Base-by-base conservation (phyloP, 768 basidiomycete species). In the Lyophyllum shimeji region DNA sequence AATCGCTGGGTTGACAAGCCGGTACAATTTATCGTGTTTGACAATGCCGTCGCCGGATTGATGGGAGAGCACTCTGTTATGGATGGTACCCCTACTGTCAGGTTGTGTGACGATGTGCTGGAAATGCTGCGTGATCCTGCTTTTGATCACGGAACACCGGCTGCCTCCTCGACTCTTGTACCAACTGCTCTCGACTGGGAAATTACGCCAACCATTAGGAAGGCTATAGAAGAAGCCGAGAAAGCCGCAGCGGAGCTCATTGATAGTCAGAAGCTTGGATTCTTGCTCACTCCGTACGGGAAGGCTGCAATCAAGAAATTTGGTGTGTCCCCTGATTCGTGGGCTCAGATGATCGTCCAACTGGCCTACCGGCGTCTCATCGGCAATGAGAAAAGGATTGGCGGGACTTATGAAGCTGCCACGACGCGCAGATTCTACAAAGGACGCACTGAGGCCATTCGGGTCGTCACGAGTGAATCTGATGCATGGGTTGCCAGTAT, bases 21-120 rank as follows among this genome's bases (percentile, higher is more conserved):
- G 8, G 69, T 85, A 55, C 84, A 98, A 68, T 86, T 94, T 67
- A 82, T 97, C 55, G 83, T 98, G 5, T 93, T 85, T 64, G 90
- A 92, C 68, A 90, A 93, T 60, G 83, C 78, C 12, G 76, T 82
- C 47, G 88, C 92, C 1, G 95, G 94, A 4, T 72, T 97, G 63
- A 89, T 96, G 82, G 95, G 95, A 45, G 95, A 98, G 69, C 95
- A 94, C 68, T 91, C 89, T 17, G 77, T 90, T 56, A 94, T 94
- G 92, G 92, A 94, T 63, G 92, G 92, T 33, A 93, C 92, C 15
- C 92, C 92, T 3, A 89, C 84, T 15, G 84, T 82, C 23, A 80
- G 90, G 21, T 67, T 92, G 62, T 87, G 84, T 62, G 87, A 93
- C 64, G 80, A 84, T 18, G 74, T 92, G 34, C 77, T 93, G 59